A percentile compares a stretch with the other conserved stretches of the same genome.
Conservation (phyloP, 75 land plant species). For the Pinus albicaulis region DNA sequence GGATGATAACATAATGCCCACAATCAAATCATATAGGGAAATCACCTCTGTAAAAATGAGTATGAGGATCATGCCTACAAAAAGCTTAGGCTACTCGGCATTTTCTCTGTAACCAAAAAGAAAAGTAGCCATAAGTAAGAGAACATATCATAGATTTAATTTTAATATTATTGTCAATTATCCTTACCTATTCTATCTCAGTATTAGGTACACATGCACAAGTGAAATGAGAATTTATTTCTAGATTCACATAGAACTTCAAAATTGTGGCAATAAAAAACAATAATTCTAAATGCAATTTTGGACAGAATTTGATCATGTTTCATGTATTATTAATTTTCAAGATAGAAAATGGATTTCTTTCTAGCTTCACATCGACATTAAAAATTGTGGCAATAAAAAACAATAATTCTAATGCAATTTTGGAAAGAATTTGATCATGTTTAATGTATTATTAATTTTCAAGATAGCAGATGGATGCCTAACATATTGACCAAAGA, state of each 20-base stretch:
- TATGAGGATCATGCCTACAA: constrained; percentile 66
- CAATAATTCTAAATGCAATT: not conserved
- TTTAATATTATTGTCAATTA: not conserved
- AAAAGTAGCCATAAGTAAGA: not conserved
- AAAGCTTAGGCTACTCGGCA: constrained; percentile 68
- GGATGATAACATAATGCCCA: constrained; percentile 66
- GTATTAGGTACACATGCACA: too few relatives aligned
- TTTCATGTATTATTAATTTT: not conserved
- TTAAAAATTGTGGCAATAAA: too few relatives aligned
- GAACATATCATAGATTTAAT: not conserved
- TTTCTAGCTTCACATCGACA: too few relatives aligned
- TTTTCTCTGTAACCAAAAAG: constrained; percentile 40
- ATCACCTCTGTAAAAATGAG: constrained; percentile 67
- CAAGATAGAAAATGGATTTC: not conserved
- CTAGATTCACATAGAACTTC: not conserved
- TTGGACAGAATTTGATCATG: too few relatives aligned
- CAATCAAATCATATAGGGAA: constrained; percentile 61
- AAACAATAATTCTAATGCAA: too few relatives aligned
- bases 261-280: not conserved
- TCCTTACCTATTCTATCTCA: not conserved
- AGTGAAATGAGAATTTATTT: not conserved
- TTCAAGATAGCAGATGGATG: too few relatives aligned
- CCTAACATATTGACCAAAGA: too few relatives aligned
- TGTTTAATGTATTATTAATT: too few relatives aligned
- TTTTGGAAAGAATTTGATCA: too few relatives aligned